These are phyloP conservation scores for Polytrichum commune DNA, from an alignment of 225 moss, liverwort and hornwort species.

Conservation along the genomic window DNA sequence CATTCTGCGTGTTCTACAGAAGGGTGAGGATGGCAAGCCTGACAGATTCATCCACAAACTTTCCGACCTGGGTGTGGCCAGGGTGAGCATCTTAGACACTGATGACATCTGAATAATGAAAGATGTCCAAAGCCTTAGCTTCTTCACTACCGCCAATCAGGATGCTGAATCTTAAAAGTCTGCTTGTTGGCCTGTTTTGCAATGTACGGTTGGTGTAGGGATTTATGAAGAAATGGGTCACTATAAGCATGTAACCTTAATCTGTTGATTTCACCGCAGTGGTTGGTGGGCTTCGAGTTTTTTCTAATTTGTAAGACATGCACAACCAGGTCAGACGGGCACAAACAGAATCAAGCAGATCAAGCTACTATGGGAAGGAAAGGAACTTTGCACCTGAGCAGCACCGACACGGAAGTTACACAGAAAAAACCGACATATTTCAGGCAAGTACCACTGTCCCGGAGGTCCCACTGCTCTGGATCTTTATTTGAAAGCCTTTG, in stretches of 20 bases:
- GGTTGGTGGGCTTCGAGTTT: not conserved
- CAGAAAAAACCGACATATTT: conserved; percentile 2
- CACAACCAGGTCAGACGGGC: conserved; percentile 6
- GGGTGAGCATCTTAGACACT: not conserved
- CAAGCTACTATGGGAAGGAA: not conserved
- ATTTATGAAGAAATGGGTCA: too few species aligned
- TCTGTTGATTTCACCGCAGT: not conserved
- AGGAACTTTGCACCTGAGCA: too few species aligned
- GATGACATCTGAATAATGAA: conserved; percentile 1
- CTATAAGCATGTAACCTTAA: too few species aligned
- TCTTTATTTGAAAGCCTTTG: not conserved
- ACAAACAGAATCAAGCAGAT: conserved; percentile 1
- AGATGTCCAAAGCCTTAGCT: conserved; percentile 1
- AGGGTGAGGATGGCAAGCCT: conserved; percentile 2
- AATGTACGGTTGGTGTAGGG: too few species aligned
- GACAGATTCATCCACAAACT: conserved; percentile 6
- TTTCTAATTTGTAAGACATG: conserved; percentile 6
- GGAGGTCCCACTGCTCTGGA: not conserved
- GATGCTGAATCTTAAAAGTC: not conserved
- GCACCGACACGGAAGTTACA: not conserved
- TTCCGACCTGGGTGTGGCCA: conserved; percentile 3
- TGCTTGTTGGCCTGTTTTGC: too few species aligned
- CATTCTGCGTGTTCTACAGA: conserved; percentile 5
- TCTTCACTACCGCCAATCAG: not conserved
- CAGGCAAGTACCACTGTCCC: conserved; percentile 4